phyloP scores from a whole-genome alignment of 495 filamentous ascomycete genomes.

The Penicillium longicatenatum region DNA sequence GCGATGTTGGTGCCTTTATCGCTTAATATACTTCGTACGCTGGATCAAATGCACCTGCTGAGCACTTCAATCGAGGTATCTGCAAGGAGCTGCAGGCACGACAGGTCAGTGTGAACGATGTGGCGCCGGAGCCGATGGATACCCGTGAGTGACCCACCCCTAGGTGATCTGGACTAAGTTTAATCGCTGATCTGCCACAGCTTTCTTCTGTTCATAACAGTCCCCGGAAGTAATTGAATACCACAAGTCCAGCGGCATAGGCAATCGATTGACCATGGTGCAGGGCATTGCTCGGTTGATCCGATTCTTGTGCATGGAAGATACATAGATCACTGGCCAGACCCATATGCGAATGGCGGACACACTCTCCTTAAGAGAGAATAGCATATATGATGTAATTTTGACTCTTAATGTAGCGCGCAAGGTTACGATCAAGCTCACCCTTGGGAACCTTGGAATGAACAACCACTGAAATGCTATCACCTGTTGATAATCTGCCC shows the following conservation, averaged over 20 bases:
- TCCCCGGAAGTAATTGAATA: slow-evolving; percentile 34
- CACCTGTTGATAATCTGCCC: neutral
- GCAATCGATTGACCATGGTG: slow-evolving; percentile 32
- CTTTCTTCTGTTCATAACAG: slow-evolving; percentile 42
- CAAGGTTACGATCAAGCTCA: neutral
- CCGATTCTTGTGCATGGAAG: slow-evolving; percentile 40
- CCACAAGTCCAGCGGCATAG: slow-evolving; percentile 38
- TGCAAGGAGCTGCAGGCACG: slow-evolving; percentile 41
- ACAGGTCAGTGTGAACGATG: slow-evolving; percentile 37
- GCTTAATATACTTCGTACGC: slow-evolving; percentile 44
- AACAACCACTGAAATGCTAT: neutral
- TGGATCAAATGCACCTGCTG: slow-evolving; percentile 41
- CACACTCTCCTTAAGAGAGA: slow-evolving; percentile 35
- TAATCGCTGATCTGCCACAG: slow-evolving; percentile 11
- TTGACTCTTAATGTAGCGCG: neutral
- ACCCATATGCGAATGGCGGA: slow-evolving; percentile 45
- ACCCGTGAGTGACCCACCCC: slow-evolving; percentile 39
- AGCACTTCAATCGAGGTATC: slow-evolving; percentile 43
- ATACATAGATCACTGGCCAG: slow-evolving; percentile 40
- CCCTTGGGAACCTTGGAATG: too few relatives aligned
- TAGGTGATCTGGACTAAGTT: neutral
- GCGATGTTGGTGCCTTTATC: slow-evolving; percentile 40
- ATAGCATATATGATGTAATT: too few relatives aligned
- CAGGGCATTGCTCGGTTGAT: slow-evolving; percentile 42
- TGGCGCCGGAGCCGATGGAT: slow-evolving; percentile 45